Percentiles rank a stretch among this genome's conserved stretches.
These are phyloP conservation scores for Fraxinus floribunda DNA, from an alignment of 305 asterid genomes.

Conservation along the genomic window DNA sequence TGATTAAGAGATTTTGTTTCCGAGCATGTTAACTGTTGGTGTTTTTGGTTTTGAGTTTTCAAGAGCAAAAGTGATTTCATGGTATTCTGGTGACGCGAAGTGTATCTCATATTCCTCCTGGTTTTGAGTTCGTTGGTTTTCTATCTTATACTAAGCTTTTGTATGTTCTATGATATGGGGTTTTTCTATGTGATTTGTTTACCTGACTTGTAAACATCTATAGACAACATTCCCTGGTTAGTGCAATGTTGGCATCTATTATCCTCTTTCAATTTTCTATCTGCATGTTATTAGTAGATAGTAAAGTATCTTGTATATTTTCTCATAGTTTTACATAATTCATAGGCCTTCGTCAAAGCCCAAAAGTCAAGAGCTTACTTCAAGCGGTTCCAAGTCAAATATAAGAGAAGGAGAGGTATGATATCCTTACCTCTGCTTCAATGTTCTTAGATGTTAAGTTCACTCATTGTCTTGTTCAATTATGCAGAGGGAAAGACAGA, in stretches of 20 bases:
- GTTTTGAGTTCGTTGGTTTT: not conserved
- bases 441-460: not conserved
- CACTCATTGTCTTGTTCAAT: not conserved
- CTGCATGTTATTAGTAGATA: not conserved
- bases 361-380: slow-evolving; percentile 76
- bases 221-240: not conserved
- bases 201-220: not conserved
- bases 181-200: not conserved
- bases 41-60: not conserved
- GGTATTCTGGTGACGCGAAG: not conserved
- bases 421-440: not conserved
- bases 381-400: slow-evolving; percentile 84
- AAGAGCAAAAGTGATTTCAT: not conserved
- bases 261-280: too few species aligned
- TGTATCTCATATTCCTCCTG: not conserved
- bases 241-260: not conserved
- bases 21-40: not conserved
- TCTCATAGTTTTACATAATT: not conserved
- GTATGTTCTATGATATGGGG: not conserved
- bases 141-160: not conserved
- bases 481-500: slow-evolving; percentile 88
- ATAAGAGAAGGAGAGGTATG: slow-evolving; percentile 85
- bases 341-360: slow-evolving; percentile 65
- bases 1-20: not conserved
- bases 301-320: too few species aligned